Evolutionary conservation across 306 rosid species (phyloP), one percentile per base, ranked within the genome.

Genomic region (Citrullus amarus): DNA sequence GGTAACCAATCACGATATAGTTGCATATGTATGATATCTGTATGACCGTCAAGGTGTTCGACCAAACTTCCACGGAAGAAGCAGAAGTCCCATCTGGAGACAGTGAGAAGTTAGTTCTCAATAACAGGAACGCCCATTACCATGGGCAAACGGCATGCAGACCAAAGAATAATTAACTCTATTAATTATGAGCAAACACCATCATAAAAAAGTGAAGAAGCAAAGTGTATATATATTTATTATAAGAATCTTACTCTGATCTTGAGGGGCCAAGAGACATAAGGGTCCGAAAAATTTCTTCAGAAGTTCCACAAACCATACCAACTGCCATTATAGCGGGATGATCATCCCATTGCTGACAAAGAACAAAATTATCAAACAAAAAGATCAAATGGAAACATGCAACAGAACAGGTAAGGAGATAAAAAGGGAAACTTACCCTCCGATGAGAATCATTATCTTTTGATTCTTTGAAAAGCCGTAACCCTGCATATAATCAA

Each of bases 291-390:
- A 93, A 93, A 82, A 93, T 85, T n/a, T 86, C 93, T 84, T 91
- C 98, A 6, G 98, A 91, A 83, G 91, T 82, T 82, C 90, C 97
- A 83, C 88, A 91, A 82, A 93, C 82, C 63, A 88, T 85, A 79
- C 98, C 96, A 76, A 93, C 92, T 71, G 96, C 98, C 98, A 93
- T 93, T 83, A 90, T 86, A 41, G 98, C 97, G 9, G 91, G 91
- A 67, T 91, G 89, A 68, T 93, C 97, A 81, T 86, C 93, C 96
- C 96, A 90, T 54, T 89, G 90, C 96, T 91, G 85, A 88, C 70
- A 74, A 80, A 67, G 20, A 48, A 34, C 15, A 72, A 76, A 30
- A 51, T 36, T 54, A 51, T 76, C 71, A 62, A 81, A 63, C 50
- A 32, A 34, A 80, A 25, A 34, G 68, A 41, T 38, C 28, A 32